Base-by-base conservation (phyloP, 139 green algal genomes). In the Chlamydomonas sp. region DNA sequence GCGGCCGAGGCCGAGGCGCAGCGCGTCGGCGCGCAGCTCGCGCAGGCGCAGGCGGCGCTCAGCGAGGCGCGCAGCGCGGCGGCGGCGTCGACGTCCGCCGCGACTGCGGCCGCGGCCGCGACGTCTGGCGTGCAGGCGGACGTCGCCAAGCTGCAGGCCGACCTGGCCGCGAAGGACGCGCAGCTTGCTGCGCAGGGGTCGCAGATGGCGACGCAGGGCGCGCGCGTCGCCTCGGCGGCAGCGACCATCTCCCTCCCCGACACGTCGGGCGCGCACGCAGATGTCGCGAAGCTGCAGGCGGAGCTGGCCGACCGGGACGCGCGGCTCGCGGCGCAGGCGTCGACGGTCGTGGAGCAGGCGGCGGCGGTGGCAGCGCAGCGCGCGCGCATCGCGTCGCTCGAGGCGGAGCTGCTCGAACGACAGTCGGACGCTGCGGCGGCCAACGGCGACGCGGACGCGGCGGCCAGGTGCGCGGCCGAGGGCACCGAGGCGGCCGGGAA, bases 331-430 rank as follows among this genome's bases (percentile, higher is more conserved):
- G 63, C 63, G 26, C 35, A 6, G 33, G 5, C 60, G 6, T 38
- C 38, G 24, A 38, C 59, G 65, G 65, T 72, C n/a, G 3, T 24
- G 3, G 43, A 72, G 33, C 48, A n/a, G n/a, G n/a, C n/a, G n/a
- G n/a, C n/a, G n/a, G n/a, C n/a, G 37, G 63, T 34, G 26, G 58
- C 67, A 33, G 48, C 59, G 31, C 13, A 30, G 47, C 20, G 43
- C 8, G 26, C 34, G 33, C n/a, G 3, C 20, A n/a, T 65, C 35
- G 3, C 13, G 54, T 35, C 34, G 50, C 37, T 71, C 49, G 24
- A 29, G 48, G 48, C 71, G 33, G 50, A 72, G 50, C 62, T 75
- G 58, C 31, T 76, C 35, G 63, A 81, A 66, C 65, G 58, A 29
- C 65, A 77, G 65, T 35, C 74, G 28, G 70, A 60, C 33, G 49